A percentile compares a stretch with the other conserved stretches of the same genome.
These are phyloP conservation scores for Tephrocybe sp. DNA, from an alignment of 768 basidiomycete species.

Conservation along the genomic window DNA sequence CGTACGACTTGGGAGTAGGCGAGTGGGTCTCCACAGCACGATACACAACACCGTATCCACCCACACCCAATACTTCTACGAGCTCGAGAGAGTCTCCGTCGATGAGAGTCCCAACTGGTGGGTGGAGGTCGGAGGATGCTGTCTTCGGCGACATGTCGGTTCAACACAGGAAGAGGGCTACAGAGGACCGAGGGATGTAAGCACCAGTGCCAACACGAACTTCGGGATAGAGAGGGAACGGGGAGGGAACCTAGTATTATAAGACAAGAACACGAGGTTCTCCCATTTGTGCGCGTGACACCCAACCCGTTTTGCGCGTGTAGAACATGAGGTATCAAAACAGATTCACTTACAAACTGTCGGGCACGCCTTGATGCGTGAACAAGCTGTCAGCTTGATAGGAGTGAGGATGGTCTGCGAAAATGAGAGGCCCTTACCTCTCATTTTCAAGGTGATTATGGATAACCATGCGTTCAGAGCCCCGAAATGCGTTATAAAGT, in stretches of 20 bases:
- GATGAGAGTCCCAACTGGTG: conserved; percentile 75
- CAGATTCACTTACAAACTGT: conserved; percentile 38
- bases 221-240: conserved; percentile 32
- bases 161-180: conserved; percentile 20
- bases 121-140: conserved; percentile 68
- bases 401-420: conserved; percentile 5
- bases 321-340: conserved; percentile 76
- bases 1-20: conserved; percentile 60
- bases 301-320: conserved; percentile 51
- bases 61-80: conserved; percentile 83
- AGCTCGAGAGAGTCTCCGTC: conserved; percentile 83
- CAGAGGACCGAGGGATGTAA: conserved; percentile 25
- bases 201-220: conserved; percentile 46
- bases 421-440: conserved; percentile 2
- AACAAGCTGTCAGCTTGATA: conserved; percentile 17
- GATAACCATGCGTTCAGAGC: background rate
- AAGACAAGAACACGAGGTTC: conserved; percentile 16
- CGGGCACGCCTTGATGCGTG: conserved; percentile 39
- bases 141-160: conserved; percentile 51
- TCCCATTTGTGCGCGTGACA: conserved; percentile 29
- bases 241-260: conserved; percentile 19
- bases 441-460: conserved; percentile 4
- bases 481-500: conserved; percentile 4
- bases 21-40: conserved; percentile 70
- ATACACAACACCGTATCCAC: conserved; percentile 96